A percentile compares a stretch with the other conserved stretches of the same genome.
phyloP scores from a whole-genome alignment of 306 rosid species.

The Lupinus albus region DNA sequence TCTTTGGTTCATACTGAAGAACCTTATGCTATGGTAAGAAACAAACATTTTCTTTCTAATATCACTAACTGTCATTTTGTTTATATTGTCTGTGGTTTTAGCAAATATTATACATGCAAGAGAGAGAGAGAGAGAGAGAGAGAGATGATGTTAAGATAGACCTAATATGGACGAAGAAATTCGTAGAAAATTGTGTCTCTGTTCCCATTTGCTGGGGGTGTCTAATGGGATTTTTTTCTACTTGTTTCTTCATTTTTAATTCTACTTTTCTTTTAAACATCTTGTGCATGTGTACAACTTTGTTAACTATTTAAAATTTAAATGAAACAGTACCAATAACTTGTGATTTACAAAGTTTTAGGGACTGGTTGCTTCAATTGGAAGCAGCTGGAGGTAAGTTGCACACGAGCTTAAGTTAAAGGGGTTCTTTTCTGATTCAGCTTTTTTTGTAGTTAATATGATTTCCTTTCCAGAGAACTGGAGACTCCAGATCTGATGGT shows the following conservation, averaged over 20 bases:
- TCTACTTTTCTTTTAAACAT: neutral
- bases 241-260: neutral
- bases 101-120: neutral
- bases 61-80: constrained; percentile 9
- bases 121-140: neutral
- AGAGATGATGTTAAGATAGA: neutral
- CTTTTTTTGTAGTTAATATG: neutral
- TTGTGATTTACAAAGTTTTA: constrained; percentile 25
- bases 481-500: constrained; percentile 5
- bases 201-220: neutral
- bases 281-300: neutral
- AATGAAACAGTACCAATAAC: constrained; percentile 5
- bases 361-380: constrained; percentile 23
- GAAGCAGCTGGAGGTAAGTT: constrained; percentile 8
- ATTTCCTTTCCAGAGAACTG: constrained; percentile 22
- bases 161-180: neutral
- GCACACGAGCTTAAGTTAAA: neutral
- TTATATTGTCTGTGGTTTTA: neutral
- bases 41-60: constrained; percentile 17
- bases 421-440: neutral
- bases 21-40: constrained; percentile 75
- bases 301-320: neutral
- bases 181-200: neutral
- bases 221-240: neutral
- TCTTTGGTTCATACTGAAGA: constrained; percentile 79